Percentiles rank a stretch among this genome's conserved stretches.
Conservation (phyloP, 805 yeast genomes). For the Sugiyamaella qingdaonensis region DNA sequence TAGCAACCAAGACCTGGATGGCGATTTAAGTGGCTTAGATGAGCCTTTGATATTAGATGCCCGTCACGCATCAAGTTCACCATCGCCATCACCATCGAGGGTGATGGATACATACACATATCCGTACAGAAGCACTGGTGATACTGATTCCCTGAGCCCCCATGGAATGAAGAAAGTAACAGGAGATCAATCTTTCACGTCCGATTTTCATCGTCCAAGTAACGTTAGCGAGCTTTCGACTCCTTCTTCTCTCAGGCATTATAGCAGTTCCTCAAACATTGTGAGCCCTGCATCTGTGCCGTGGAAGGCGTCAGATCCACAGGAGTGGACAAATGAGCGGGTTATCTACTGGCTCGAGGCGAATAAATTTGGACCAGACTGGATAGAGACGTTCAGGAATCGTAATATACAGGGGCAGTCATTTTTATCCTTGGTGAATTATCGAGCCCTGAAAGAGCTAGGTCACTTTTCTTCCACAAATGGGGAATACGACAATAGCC, state of each 20-base stretch:
- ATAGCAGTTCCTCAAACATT: not conserved
- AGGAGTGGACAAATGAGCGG: slow-evolving; percentile 68
- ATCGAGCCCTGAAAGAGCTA: slow-evolving; percentile 50
- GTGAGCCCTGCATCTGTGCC: slow-evolving; percentile 24
- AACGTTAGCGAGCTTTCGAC: not conserved
- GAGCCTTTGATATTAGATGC: not conserved
- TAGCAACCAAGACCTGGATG: not conserved
- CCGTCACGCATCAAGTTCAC: not conserved
- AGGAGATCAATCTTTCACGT: not conserved
- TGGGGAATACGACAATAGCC: slow-evolving; percentile 45
- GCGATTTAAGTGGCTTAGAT: not conserved
- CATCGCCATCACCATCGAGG: slow-evolving; percentile 1
- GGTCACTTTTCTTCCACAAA: slow-evolving; percentile 35
- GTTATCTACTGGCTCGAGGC: slow-evolving; percentile 63
- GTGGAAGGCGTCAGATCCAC: slow-evolving; percentile 52
- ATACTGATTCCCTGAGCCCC: not conserved
- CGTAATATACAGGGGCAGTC: slow-evolving; percentile 56
- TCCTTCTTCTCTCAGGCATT: not conserved
- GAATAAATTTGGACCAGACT: slow-evolving; percentile 65
- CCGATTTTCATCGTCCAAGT: not conserved
- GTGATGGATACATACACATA: not conserved
- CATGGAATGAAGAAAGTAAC: not conserved
- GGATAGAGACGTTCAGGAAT: slow-evolving; percentile 63
- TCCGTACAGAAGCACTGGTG: not conserved
- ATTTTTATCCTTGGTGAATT: slow-evolving; percentile 64